A percentile compares a stretch with the other conserved stretches of the same genome.
These are phyloP conservation scores for Turritis glabra DNA, from an alignment of 345 rosid species.

Conservation along the genomic window DNA sequence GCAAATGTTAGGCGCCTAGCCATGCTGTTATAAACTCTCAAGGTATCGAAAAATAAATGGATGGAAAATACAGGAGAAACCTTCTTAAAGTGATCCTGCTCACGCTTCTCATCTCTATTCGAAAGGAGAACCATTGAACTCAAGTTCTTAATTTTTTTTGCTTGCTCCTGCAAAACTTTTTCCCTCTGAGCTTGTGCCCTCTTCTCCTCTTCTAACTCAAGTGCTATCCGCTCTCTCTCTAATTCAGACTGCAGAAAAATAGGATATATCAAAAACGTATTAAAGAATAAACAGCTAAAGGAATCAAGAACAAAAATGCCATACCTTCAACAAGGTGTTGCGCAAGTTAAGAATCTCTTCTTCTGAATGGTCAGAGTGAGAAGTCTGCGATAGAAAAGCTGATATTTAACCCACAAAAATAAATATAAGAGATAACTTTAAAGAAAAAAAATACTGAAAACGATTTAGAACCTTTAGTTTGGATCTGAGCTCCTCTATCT, in stretches of 20 bases:
- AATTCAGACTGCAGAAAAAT: slow-evolving; percentile 65
- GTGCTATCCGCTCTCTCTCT: slow-evolving; percentile 89
- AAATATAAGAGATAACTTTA: slow-evolving; percentile 1
- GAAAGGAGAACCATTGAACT: slow-evolving; percentile 88
- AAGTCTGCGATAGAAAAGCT: slow-evolving; percentile 50
- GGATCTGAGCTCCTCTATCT: slow-evolving; percentile 94
- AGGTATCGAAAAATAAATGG: neutral
- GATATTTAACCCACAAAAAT: slow-evolving; percentile 19
- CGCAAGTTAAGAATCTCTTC: slow-evolving; percentile 91
- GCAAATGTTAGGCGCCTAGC: neutral
- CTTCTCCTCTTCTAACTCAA: slow-evolving; percentile 97
- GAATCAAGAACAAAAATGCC: slow-evolving; percentile 20
- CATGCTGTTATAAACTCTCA: too few relatives aligned
- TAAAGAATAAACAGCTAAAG: slow-evolving; percentile 10
- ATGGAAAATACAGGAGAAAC: slow-evolving; percentile 42
- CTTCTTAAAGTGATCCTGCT: slow-evolving; percentile 58
- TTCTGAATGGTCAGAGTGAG: slow-evolving; percentile 83
- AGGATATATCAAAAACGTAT: neutral
- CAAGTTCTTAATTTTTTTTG: slow-evolving; percentile 80
- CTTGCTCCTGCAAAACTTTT: slow-evolving; percentile 91
- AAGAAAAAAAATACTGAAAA: neutral
- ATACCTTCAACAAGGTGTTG: slow-evolving; percentile 85
- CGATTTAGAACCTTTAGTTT: slow-evolving; percentile 62
- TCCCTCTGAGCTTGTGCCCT: slow-evolving; percentile 91
- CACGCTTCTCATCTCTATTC: slow-evolving; percentile 68